Conservation (phyloP, 441 rosid genomes). For the Euphorbia celastroides region DNA sequence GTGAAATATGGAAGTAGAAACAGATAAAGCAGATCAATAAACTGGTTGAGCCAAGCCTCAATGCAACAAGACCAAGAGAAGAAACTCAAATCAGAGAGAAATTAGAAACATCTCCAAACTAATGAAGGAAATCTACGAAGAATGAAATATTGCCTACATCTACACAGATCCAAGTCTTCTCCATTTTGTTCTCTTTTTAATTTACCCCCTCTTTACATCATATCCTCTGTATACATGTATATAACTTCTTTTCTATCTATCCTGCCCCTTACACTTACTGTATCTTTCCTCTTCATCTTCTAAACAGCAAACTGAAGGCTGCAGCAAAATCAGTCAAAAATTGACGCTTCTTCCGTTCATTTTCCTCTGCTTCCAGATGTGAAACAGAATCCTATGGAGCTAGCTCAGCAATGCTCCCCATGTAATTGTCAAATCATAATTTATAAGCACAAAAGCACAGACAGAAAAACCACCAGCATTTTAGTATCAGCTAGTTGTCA, state of each 20-base stretch:
- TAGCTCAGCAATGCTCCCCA: constrained; percentile 26
- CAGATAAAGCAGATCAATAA: neutral
- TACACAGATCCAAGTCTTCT: constrained; percentile 24
- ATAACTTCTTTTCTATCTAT: constrained; percentile 2
- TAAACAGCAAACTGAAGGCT: constrained; percentile 20
- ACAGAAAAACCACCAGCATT: neutral
- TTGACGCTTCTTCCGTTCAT: constrained; percentile 8
- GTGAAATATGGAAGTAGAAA: neutral
- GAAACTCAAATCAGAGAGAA: neutral
- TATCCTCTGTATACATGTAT: constrained; percentile 17
- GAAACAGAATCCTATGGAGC: constrained; percentile 13
- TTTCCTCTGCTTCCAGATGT: constrained; percentile 19
- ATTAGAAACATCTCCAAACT: neutral
- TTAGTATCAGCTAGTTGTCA: neutral
- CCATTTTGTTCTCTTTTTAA: neutral
- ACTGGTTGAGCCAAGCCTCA: neutral
- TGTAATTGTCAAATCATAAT: constrained; percentile 28
- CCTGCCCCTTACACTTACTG: constrained; percentile 14
- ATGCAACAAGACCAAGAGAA: neutral
- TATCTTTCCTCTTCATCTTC: constrained; percentile 15
- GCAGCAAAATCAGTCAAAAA: constrained; percentile 30
- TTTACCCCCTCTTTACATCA: constrained; percentile 28
- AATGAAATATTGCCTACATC: constrained; percentile 38
- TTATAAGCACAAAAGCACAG: constrained; percentile 23
- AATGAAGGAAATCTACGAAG: constrained; percentile 23